Base-by-base conservation (phyloP, 208 protist genomes). In the Trypanosoma brucei region DNA sequence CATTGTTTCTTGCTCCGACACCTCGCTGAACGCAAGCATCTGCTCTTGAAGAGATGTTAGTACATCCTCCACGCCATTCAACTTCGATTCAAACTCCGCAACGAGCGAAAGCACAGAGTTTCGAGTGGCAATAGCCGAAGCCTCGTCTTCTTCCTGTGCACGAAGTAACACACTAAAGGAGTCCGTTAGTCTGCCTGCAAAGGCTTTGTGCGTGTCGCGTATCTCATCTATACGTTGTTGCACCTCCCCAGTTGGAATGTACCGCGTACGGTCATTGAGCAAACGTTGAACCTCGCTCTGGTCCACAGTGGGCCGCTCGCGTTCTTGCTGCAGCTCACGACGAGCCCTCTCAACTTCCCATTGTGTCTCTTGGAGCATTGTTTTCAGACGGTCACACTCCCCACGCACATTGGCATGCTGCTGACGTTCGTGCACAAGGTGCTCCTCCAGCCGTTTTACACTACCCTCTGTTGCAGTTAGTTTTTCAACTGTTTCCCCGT, bases 41-140 rank as follows among this genome's bases (percentile, higher is more conserved):
- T 81, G 76, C 48, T 75, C 57, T 48, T 72, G 62, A 36, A 83
- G 55, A 30, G 59, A 54, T 14, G 72, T 77, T 35, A 88, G 64
- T 11, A 69, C 73, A 2, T 64, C 62, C 71, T 91, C 83, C 0
- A 78, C 76, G n/a, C 76, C 71, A 52, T 68, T 39, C 52, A 93
- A 53, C 3, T 72, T 75, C 6, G 78, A 62, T 46, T 88, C 79
- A 48, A 93, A 53, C 8, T 93, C 83, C 0, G 80, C 81, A 13
- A 69, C 75, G 6, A 81, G 81, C n/a, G 81, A 81, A 34, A 83
- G 70, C 9, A 90, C 80, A 2, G 78, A 74, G 52, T 83, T 93
- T 54, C 86, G 81, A 1, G 78, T 72, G 2, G 90, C 81, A 63
- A 91, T 88, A 9, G 79, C 55, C 38, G 67, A 72, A 33, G 83